Evolutionary conservation across 805 yeast species (phyloP), one percentile per base, ranked within the genome.

Genomic region (Cyberlindnera americana): DNA sequence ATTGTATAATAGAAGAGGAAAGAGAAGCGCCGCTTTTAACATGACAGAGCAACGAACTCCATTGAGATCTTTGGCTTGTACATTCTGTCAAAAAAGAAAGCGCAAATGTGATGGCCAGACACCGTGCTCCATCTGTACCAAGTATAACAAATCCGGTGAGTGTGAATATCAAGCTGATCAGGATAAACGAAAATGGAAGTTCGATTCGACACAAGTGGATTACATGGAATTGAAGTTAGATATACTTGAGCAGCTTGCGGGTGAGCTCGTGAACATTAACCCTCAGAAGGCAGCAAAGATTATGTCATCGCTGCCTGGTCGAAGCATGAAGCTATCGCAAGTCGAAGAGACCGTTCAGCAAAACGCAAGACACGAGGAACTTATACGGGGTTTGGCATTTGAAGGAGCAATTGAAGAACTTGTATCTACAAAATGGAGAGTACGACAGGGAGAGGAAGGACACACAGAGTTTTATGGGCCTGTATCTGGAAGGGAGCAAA

Each of bases 121-220:
- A 43, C 74, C 75, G 3, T 70, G 81, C 47, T 59, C 67, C 21
- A 60, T 74, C 26, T 75, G 81, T 49, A 15, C 23, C 15, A 33
- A 25, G 22, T 33, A 33, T 17, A 33, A 33, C 33, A 62, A 69
- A 48, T 5, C 22, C 4, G 16, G 29, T n/a, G 16, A 9, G 6
- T 62, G 66, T 47, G 53, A 50, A 15, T 61, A 60, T 31, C 38
- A 40, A 2, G 29, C 21, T 10, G 54, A 52, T 18, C 46, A 50
- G 23, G 63, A 59, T 29, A 46, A 48, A 31, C 43, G 63, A 29
- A 59, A 59, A 42, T 50, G 54, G 54, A 59, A 58, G 35, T 56
- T 57, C 31, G 64, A 59, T 36, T 54, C 62, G 2, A 54, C 63
- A 0, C 48, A 50, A n/a, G 56, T 60, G 25, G 64, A 60, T 34